Conservation (phyloP, 768 basidiomycete genomes). For the Clathrus columnatus region DNA sequence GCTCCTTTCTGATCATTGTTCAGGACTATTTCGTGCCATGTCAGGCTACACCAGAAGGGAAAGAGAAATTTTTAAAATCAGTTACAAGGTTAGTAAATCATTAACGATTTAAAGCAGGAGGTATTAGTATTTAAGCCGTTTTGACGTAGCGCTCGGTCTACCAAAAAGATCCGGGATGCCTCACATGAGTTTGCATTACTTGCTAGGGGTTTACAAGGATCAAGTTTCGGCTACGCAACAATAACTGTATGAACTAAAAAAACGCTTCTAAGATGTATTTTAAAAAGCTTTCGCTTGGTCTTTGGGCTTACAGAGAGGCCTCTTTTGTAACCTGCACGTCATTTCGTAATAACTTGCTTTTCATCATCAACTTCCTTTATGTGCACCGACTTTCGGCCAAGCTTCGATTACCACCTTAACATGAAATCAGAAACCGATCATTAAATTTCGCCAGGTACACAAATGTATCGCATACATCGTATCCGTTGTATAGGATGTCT, state of each 20-base stretch:
- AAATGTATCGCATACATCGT: no score
- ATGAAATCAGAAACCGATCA: no score
- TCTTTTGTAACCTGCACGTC: no score
- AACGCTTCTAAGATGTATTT: no score
- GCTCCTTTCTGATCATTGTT: not conserved
- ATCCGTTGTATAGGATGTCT: no score
- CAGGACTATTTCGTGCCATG: conserved; percentile 69
- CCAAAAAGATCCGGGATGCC: conserved; percentile 70
- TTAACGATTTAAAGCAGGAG: not conserved
- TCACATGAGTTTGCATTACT: conserved; percentile 83
- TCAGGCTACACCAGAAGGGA: conserved; percentile 65
- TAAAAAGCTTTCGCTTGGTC: no score
- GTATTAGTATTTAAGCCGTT: not conserved
- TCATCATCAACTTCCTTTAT: no score
- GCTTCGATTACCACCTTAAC: no score
- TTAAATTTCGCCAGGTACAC: no score
- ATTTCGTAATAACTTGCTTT: no score
- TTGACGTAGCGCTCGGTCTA: conserved; percentile 52
- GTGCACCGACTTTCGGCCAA: no score
- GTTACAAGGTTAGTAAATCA: conserved; percentile 46
- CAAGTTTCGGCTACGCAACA: conserved; percentile 78
- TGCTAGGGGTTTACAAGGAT: conserved; percentile 75
- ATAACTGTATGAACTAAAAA: conserved; percentile 46
- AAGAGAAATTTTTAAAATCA: conserved; percentile 68
- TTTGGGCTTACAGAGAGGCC: no score